Conservation (phyloP, 768 basidiomycete genomes). For the Lentinula detonsa region DNA sequence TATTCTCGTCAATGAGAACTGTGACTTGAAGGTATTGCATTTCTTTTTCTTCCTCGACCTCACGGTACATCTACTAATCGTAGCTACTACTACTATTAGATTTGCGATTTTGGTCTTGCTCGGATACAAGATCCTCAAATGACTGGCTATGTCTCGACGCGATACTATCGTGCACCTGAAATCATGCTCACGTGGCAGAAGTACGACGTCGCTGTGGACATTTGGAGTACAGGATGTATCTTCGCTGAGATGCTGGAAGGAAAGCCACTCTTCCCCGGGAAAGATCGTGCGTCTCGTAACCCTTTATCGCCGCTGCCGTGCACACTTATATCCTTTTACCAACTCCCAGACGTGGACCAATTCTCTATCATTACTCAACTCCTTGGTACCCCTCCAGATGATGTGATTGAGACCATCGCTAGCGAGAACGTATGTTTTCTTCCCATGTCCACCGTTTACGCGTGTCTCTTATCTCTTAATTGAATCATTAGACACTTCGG, state of each 20-base stretch:
- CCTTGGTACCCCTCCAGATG: constrained; percentile 97
- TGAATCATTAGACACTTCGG: constrained; percentile 69
- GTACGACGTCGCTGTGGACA: constrained; percentile 99
- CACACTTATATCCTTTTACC: constrained; percentile 8
- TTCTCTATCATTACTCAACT: constrained; percentile 99
- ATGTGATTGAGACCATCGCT: constrained; percentile 98
- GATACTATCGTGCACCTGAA: constrained; percentile 98
- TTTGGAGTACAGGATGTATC: constrained; percentile 99
- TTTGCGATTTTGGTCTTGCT: constrained; percentile 98
- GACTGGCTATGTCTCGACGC: constrained; percentile 99
- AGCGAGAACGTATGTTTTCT: constrained; percentile 76
- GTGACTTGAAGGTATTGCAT: constrained; percentile 81
- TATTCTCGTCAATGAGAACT: constrained; percentile 99
- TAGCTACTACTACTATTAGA: constrained; percentile 36
- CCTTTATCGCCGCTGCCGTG: constrained; percentile 3
- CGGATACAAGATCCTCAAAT: constrained; percentile 99
- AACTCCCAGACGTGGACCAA: constrained; percentile 85
- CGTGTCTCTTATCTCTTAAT: constrained; percentile 1
- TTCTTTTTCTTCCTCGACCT: constrained; percentile 9
- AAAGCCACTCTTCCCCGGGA: constrained; percentile 97
- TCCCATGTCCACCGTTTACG: background rate
- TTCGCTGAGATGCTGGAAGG: constrained; percentile 99
- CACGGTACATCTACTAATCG: background rate
- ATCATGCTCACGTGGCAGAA: constrained; percentile 99
- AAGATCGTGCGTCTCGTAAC: constrained; percentile 78